phyloP scores from a whole-genome alignment of 2,329 filamentous ascomycete species.

The Aaosphaeria pasadenensis region DNA sequence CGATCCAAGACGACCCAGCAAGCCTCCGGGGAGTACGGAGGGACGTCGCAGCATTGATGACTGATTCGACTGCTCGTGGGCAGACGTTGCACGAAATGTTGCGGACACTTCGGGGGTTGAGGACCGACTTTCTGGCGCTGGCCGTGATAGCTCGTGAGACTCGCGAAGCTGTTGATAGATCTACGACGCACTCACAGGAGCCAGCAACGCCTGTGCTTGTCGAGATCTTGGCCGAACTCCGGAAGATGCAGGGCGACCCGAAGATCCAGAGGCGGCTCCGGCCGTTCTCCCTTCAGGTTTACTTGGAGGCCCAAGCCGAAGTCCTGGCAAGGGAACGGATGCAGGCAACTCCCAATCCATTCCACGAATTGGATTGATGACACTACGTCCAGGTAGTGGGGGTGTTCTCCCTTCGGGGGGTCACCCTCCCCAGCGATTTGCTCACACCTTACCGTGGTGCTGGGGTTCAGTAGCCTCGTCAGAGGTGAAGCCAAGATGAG shows the following conservation, averaged over 20 bases:
- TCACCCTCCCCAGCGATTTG: slow-evolving; percentile 4
- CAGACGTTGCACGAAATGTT: slow-evolving; percentile 1
- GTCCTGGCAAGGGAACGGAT: slow-evolving; percentile 9
- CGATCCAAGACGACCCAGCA: background rate
- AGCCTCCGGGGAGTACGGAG: background rate
- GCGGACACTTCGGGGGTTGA: slow-evolving; percentile 5
- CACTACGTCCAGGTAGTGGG: slow-evolving; percentile 3
- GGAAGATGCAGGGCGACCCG: slow-evolving; percentile 1
- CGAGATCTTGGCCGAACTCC: slow-evolving; percentile 7
- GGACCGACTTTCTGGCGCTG: slow-evolving; percentile 6
- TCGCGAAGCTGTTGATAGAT: slow-evolving; percentile 1
- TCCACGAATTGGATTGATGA: slow-evolving; percentile 12
- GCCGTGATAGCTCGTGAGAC: slow-evolving; percentile 4
- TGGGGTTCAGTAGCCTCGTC: slow-evolving; percentile 6
- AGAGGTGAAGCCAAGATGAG: slow-evolving; percentile 8
- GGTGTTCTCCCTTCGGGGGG: background rate
- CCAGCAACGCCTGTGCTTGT: slow-evolving; percentile 5
- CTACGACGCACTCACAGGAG: slow-evolving; percentile 3
- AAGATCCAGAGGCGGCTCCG: slow-evolving; percentile 8
- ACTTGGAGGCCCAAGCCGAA: slow-evolving; percentile 3
- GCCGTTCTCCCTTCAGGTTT: slow-evolving; percentile 5
- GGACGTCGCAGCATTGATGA: slow-evolving; percentile 3
- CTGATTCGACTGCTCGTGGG: slow-evolving; percentile 1
- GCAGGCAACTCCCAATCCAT: slow-evolving; percentile 10
- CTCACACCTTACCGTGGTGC: slow-evolving; percentile 8